A percentile compares a stretch with the other conserved stretches of the same genome.
Evolutionary conservation across 2,329 filamentous ascomycete species (phyloP).

Genomic region (Stemphylium vesicarium): DNA sequence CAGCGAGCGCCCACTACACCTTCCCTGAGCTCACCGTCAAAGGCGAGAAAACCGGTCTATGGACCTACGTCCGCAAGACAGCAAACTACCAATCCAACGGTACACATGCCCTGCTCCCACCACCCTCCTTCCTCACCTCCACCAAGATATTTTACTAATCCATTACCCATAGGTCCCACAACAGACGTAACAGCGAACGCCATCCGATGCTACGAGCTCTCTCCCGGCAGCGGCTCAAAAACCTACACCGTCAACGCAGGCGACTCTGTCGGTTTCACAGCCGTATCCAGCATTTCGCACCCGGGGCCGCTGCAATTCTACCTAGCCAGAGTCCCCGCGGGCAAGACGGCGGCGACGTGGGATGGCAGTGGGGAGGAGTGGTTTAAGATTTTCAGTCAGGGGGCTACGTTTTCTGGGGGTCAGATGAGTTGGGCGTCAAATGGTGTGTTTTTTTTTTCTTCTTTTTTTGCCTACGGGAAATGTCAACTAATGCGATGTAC

Average conservation of each 20-base stretch:
- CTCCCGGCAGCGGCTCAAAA: constrained; percentile 23
- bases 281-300: constrained; percentile 40
- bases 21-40: constrained; percentile 39
- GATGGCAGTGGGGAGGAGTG: constrained; percentile 45
- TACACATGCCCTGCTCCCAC: constrained; percentile 17
- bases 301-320: constrained; percentile 48
- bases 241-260: constrained; percentile 38
- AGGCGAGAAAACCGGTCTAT: constrained; percentile 29
- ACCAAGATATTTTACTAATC: neutral
- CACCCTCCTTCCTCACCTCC: constrained; percentile 4
- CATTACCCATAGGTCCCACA: constrained; percentile 14
- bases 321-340: constrained; percentile 46
- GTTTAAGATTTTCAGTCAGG: constrained; percentile 46
- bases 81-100: constrained; percentile 47
- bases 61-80: constrained; percentile 46
- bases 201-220: constrained; percentile 45
- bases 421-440: constrained; percentile 35
- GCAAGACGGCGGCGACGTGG: constrained; percentile 35
- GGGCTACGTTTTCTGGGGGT: constrained; percentile 24
- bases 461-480: too few species aligned
- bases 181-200: constrained; percentile 37
- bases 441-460: constrained; percentile 13
- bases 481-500: too few species aligned
- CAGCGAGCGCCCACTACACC: constrained; percentile 41
- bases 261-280: constrained; percentile 41